Conservation (phyloP, 306 rosid species). For the cucumber (Cucumis sativus) region DNA sequence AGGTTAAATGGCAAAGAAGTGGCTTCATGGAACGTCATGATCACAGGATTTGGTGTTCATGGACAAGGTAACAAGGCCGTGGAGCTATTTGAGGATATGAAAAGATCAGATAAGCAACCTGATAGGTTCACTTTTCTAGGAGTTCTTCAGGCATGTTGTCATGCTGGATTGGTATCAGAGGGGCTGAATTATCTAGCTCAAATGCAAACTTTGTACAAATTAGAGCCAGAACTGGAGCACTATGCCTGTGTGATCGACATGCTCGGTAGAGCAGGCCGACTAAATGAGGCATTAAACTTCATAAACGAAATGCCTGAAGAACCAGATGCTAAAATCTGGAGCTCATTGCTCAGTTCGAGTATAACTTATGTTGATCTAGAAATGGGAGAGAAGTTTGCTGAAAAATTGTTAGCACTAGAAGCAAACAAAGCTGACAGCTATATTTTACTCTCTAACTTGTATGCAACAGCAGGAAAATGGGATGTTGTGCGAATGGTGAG, state of each 20-base stretch:
- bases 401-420: conserved; percentile 39
- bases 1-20: conserved; percentile 31
- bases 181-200: conserved; percentile 43
- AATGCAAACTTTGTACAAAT: conserved; percentile 42
- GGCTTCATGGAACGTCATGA: conserved; percentile 65
- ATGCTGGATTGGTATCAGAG: conserved; percentile 53
- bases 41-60: conserved; percentile 68
- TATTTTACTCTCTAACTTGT: conserved; percentile 57
- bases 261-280: conserved; percentile 60
- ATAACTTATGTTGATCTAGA: conserved; percentile 42
- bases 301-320: conserved; percentile 45
- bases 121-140: conserved; percentile 66
- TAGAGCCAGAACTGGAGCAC: conserved; percentile 60
- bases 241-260: conserved; percentile 73
- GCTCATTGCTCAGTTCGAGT: conserved; percentile 76
- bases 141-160: conserved; percentile 66
- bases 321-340: conserved; percentile 74
- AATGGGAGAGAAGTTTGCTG: conserved; percentile 39
- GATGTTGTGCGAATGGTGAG: conserved; percentile 48
- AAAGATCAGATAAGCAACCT: conserved; percentile 28
- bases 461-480: conserved; percentile 67
- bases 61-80: conserved; percentile 60
- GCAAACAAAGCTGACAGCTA: conserved; percentile 53
- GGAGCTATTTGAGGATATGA: conserved; percentile 57
- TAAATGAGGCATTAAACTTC: conserved; percentile 53